These are phyloP conservation scores for Zopfochytrium polystomum DNA, from an alignment of 371 early-diverging fungal species.

Conservation along the genomic window DNA sequence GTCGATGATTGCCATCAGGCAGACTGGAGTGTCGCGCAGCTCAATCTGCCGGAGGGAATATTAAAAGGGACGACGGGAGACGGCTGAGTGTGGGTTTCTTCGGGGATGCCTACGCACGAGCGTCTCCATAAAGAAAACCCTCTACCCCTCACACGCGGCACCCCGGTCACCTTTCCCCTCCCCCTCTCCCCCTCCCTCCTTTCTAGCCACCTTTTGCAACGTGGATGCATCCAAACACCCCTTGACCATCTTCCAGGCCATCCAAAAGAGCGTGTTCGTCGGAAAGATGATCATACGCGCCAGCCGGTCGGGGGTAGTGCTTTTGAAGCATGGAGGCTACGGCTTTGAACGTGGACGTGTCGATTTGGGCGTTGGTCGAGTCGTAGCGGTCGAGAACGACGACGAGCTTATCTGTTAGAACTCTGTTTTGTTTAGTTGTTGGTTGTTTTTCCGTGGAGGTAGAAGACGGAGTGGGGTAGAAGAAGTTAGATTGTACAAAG, in stretches of 20 bases:
- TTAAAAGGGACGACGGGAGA: no score
- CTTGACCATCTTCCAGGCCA: conserved; percentile 32
- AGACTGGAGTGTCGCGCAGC: conserved; percentile 16
- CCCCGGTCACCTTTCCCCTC: no score
- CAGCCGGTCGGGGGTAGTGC: conserved; percentile 34
- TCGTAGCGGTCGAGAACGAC: conserved; percentile 29
- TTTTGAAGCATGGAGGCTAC: conserved; percentile 32
- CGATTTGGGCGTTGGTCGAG: conserved; percentile 22
- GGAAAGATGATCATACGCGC: conserved; percentile 31
- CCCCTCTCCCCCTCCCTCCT: no score
- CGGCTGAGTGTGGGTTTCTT: background rate
- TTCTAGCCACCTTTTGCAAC: conserved; percentile 27
- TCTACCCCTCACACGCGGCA: no score
- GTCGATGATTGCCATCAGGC: conserved; percentile 25
- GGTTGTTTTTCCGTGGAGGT: background rate
- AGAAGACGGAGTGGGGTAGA: background rate
- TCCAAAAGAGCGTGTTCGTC: conserved; percentile 29
- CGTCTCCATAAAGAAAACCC: background rate
- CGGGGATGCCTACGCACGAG: background rate
- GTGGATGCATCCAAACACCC: conserved; percentile 21
- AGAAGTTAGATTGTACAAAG: background rate
- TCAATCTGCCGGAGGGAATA: conserved; percentile 14
- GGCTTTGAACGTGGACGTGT: conserved; percentile 14
- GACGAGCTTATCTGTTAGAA: conserved; percentile 28
- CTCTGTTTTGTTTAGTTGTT: background rate